Percentiles rank a stretch among this genome's conserved stretches.
Evolutionary conservation across 2,329 filamentous ascomycete species (phyloP).

Genomic region (Claviceps pusilla): DNA sequence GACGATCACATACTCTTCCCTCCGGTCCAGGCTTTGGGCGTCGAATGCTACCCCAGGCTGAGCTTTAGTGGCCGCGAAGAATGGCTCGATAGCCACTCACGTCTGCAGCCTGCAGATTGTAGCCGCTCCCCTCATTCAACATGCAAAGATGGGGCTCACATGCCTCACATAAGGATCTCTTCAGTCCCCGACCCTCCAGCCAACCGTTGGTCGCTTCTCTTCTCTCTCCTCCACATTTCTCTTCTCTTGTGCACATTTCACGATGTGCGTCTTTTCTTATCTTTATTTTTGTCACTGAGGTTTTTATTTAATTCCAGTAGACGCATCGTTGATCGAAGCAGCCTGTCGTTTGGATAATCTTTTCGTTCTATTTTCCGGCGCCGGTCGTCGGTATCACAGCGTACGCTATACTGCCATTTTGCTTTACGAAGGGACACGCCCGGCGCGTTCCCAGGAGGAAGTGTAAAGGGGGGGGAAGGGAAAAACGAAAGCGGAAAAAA

Average conservation of each 20-base stretch:
- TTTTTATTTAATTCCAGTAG: conserved; percentile 16
- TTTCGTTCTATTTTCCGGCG: conserved; percentile 14
- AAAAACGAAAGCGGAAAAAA: background rate
- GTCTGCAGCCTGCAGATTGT: conserved; percentile 12
- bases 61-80: conserved; percentile 5
- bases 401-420: conserved; percentile 7
- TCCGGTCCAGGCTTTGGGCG: background rate
- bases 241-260: conserved; percentile 12
- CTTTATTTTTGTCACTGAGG: conserved; percentile 8
- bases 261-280: background rate
- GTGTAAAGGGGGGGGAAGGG: background rate
- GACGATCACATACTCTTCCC: conserved; percentile 1
- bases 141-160: background rate
- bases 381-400: conserved; percentile 19
- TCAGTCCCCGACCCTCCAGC: conserved; percentile 10
- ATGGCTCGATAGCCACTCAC: conserved; percentile 12
- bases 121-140: conserved; percentile 12
- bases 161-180: conserved; percentile 15
- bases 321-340: conserved; percentile 30
- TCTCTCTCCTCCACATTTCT: conserved; percentile 20
- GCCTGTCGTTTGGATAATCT: conserved; percentile 22
- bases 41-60: conserved; percentile 3
- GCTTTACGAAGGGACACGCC: background rate
- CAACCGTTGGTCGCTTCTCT: conserved; percentile 14
- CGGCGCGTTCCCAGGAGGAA: background rate